These are phyloP conservation scores for Porphyrellus cyaneotinctus DNA, from an alignment of 768 basidiomycete species.

Conservation along the genomic window DNA sequence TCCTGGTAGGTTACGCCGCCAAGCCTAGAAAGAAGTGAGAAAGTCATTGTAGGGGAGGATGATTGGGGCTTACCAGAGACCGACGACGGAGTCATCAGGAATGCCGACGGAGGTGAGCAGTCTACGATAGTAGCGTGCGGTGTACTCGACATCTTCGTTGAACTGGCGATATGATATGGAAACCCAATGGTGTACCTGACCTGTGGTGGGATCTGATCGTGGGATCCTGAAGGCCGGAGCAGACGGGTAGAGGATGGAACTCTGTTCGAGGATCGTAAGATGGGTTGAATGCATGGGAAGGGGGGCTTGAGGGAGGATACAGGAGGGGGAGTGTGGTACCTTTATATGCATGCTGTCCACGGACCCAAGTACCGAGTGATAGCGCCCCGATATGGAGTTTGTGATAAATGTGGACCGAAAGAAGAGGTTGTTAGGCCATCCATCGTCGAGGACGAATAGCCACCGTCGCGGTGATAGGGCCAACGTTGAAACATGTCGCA, in stretches of 20 bases:
- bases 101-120: slow-evolving; percentile 46
- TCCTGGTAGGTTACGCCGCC: slow-evolving; percentile 70
- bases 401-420: slow-evolving; percentile 26
- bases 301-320: slow-evolving; percentile 4
- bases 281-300: slow-evolving; percentile 42
- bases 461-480: slow-evolving; percentile 32
- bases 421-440: slow-evolving; percentile 26
- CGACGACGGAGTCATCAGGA: slow-evolving; percentile 56
- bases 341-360: slow-evolving; percentile 34
- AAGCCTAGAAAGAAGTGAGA: slow-evolving; percentile 45
- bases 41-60: neutral
- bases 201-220: slow-evolving; percentile 39
- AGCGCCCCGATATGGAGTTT: slow-evolving; percentile 28
- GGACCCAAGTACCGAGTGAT: slow-evolving; percentile 14
- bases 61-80: slow-evolving; percentile 57
- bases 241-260: slow-evolving; percentile 45
- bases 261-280: slow-evolving; percentile 58
- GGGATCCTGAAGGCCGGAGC: slow-evolving; percentile 61
- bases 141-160: slow-evolving; percentile 57
- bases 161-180: slow-evolving; percentile 65
- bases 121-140: slow-evolving; percentile 60
- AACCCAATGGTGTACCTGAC: slow-evolving; percentile 49
- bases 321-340: slow-evolving; percentile 4
- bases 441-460: slow-evolving; percentile 29
- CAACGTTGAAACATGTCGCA: slow-evolving; percentile 34